Percentiles rank a stretch among this genome's conserved stretches.
Evolutionary conservation across 2,329 filamentous ascomycete genomes (phyloP).

Genomic region (Aureobasidium zeae): DNA sequence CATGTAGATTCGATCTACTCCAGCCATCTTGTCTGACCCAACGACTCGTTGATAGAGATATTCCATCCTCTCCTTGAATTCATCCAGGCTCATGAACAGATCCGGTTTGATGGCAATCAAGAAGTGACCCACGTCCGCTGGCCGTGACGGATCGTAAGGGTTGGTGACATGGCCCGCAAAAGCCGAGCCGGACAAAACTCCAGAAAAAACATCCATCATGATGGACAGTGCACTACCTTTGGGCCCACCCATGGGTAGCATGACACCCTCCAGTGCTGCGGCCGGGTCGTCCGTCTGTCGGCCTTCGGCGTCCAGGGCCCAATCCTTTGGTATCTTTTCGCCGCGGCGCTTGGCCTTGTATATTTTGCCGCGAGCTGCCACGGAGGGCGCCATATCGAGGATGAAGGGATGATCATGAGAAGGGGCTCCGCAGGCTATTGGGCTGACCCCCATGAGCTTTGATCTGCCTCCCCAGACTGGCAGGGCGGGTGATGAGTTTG

Average conservation of each 20-base stretch:
- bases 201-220: constrained; percentile 87
- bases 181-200: constrained; percentile 64
- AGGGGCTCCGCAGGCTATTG: constrained; percentile 65
- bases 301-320: constrained; percentile 65
- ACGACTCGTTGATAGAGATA: constrained; percentile 48
- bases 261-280: constrained; percentile 63
- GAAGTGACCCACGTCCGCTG: constrained; percentile 34
- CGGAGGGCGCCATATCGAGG: constrained; percentile 59
- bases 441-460: constrained; percentile 62
- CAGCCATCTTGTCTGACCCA: constrained; percentile 43
- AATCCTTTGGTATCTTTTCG: constrained; percentile 57
- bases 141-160: constrained; percentile 56
- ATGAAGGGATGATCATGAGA: constrained; percentile 52
- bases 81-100: constrained; percentile 28
- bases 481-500: constrained; percentile 55
- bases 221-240: constrained; percentile 69
- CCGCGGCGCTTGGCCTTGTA: constrained; percentile 57
- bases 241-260: constrained; percentile 78
- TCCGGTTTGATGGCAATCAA: constrained; percentile 31
- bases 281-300: constrained; percentile 49
- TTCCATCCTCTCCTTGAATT: constrained; percentile 41
- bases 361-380: constrained; percentile 59
- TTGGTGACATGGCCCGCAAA: constrained; percentile 69
- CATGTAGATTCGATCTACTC: constrained; percentile 48
- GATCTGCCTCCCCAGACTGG: constrained; percentile 58